A percentile compares a stretch with the other conserved stretches of the same genome.
phyloP scores from a whole-genome alignment of 2,329 filamentous ascomycete species.

The Colletotrichum simmondsii region DNA sequence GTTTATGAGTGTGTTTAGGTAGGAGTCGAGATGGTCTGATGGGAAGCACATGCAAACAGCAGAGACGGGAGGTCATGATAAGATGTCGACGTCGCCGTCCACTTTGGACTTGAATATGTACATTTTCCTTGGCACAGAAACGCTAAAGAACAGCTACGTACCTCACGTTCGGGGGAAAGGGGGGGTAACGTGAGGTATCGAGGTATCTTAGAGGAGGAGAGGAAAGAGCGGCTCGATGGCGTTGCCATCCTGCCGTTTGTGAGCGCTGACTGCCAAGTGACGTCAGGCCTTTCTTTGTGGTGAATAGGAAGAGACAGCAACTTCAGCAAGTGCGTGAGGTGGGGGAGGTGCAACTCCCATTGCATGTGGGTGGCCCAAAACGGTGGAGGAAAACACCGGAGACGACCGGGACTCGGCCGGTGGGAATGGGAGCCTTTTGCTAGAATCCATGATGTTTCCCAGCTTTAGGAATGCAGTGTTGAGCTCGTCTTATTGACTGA shows the following conservation, averaged over 20 bases:
- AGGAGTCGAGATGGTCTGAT: neutral
- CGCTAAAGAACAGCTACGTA: constrained; percentile 10
- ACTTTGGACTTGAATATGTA: neutral
- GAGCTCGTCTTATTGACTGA: too few relatives aligned
- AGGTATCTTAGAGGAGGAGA: neutral
- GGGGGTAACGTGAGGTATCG: neutral
- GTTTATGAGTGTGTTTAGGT: neutral
- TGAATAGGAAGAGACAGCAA: neutral
- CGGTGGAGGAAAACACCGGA: neutral
- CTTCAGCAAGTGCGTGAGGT: neutral
- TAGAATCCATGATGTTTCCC: neutral
- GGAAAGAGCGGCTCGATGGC: neutral
- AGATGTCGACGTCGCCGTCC: neutral
- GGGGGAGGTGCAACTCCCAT: neutral
- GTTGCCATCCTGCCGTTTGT: neutral
- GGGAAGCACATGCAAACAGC: neutral
- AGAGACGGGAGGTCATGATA: neutral
- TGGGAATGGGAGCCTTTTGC: neutral
- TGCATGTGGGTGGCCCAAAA: neutral
- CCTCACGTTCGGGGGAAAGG: neutral
- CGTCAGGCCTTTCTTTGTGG: constrained; percentile 17
- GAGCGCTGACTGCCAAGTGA: constrained; percentile 23
- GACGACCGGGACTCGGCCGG: neutral
- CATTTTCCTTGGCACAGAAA: neutral
- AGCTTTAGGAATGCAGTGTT: too few relatives aligned